Conservation (phyloP, 192 early-diverging fungal genomes). For the Paraglomus brasilianum region DNA sequence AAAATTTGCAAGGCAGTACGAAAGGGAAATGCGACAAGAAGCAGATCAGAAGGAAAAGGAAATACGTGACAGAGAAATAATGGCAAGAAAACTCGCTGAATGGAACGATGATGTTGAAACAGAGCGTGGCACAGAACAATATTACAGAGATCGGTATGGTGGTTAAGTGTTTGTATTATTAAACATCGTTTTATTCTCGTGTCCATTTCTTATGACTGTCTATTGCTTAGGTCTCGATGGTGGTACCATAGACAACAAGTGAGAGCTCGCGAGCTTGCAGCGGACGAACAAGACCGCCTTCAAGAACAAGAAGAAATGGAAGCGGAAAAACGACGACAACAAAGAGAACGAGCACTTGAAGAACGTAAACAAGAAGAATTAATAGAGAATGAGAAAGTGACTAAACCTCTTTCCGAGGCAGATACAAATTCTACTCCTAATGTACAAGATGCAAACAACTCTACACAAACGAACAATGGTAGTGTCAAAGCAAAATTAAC, state of each 20-base stretch:
- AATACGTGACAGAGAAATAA: slow-evolving; percentile 39
- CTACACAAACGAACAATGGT: slow-evolving; percentile 26
- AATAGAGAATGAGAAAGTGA: slow-evolving; percentile 24
- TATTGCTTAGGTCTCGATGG: slow-evolving; percentile 61
- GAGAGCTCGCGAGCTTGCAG: slow-evolving; percentile 65
- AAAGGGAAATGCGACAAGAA: slow-evolving; percentile 50
- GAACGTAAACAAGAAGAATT: slow-evolving; percentile 34
- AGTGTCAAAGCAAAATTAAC: slow-evolving; percentile 17
- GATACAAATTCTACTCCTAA: not conserved
- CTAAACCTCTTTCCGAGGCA: not conserved
- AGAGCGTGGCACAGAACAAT: slow-evolving; percentile 62
- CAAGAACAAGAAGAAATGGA: slow-evolving; percentile 50
- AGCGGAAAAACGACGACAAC: slow-evolving; percentile 37
- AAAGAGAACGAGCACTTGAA: slow-evolving; percentile 30
- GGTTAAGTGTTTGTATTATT: not conserved
- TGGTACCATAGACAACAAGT: slow-evolving; percentile 60
- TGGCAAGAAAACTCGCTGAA: slow-evolving; percentile 51
- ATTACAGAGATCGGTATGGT: slow-evolving; percentile 73
- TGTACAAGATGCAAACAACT: slow-evolving; percentile 24
- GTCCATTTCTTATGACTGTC: not conserved
- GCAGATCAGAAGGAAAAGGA: slow-evolving; percentile 42
- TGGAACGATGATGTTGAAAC: slow-evolving; percentile 75
- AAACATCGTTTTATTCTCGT: not conserved
- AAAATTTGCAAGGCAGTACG: slow-evolving; percentile 41
- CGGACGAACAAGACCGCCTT: slow-evolving; percentile 65